phyloP scores from a whole-genome alignment of 2,329 filamentous ascomycete species.

The Ascochyta lentis region DNA sequence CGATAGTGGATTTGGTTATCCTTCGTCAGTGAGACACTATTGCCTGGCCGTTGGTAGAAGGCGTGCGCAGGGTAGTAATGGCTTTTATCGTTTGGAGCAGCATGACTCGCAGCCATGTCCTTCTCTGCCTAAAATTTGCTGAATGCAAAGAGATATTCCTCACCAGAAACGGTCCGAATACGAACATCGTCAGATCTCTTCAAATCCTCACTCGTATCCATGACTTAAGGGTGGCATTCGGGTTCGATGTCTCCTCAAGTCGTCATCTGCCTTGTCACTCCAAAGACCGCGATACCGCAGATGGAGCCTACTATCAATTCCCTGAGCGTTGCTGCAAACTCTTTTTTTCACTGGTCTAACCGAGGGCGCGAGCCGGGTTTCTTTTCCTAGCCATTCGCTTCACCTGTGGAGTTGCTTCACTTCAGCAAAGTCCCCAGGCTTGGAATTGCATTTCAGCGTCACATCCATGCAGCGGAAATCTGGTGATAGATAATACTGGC shows the following conservation, averaged over 20 bases:
- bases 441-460: not conserved
- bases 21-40: not conserved
- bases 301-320: not conserved
- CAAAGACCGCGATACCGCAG: conserved; percentile 3
- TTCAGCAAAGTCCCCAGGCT: not conserved
- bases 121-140: not conserved
- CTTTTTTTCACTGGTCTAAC: not conserved
- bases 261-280: not conserved
- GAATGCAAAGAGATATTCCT: not conserved
- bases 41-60: not conserved
- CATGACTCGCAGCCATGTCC: not conserved
- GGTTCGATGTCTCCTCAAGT: conserved; percentile 1
- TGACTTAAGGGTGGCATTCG: not conserved
- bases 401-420: not conserved
- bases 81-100: not conserved
- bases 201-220: not conserved
- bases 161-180: conserved; percentile 18
- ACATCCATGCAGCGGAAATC: not conserved
- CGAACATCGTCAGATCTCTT: not conserved
- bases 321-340: not conserved
- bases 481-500: not conserved
- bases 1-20: not conserved
- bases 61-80: not conserved
- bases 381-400: not conserved
- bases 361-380: not conserved